A percentile compares a stretch with the other conserved stretches of the same genome.
phyloP scores from a whole-genome alignment of 208 protist species.

The Wallacemonas sp. region DNA sequence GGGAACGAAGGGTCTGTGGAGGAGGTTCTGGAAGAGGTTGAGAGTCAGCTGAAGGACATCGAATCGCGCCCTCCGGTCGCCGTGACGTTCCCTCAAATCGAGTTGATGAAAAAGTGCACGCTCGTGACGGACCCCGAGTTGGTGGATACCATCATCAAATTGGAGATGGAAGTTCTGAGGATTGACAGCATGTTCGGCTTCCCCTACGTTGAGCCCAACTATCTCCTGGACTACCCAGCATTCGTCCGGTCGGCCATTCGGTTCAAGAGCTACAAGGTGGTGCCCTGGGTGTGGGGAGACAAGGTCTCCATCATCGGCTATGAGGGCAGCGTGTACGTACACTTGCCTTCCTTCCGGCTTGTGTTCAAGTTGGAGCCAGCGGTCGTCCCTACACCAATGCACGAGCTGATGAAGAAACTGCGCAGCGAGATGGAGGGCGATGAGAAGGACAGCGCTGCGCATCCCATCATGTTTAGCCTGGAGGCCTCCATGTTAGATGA shows the following conservation, averaged over 20 bases:
- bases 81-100: conserved; percentile 44
- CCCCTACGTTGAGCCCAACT: conserved; percentile 83
- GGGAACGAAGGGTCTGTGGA: conserved; percentile 40
- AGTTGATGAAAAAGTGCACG: conserved; percentile 56
- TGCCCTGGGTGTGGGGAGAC: conserved; percentile 79
- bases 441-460: background rate
- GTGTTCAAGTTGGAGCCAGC: conserved; percentile 45
- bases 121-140: conserved; percentile 51
- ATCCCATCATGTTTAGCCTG: conserved; percentile 50
- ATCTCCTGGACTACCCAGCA: conserved; percentile 74
- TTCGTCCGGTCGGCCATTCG: conserved; percentile 64
- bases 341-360: conserved; percentile 76
- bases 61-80: conserved; percentile 17
- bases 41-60: conserved; percentile 28
- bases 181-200: conserved; percentile 41
- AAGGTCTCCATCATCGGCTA: conserved; percentile 79
- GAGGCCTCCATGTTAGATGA: conserved; percentile 65
- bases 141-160: conserved; percentile 50
- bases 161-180: conserved; percentile 36
- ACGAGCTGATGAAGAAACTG: conserved; percentile 32
- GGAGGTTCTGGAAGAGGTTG: conserved; percentile 22
- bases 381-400: conserved; percentile 18
- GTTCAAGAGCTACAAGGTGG: conserved; percentile 65
- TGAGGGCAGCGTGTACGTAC: conserved; percentile 54
- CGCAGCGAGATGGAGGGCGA: background rate